Conservation (phyloP, 2,329 filamentous ascomycete genomes). For the Bipolaris gigantea region DNA sequence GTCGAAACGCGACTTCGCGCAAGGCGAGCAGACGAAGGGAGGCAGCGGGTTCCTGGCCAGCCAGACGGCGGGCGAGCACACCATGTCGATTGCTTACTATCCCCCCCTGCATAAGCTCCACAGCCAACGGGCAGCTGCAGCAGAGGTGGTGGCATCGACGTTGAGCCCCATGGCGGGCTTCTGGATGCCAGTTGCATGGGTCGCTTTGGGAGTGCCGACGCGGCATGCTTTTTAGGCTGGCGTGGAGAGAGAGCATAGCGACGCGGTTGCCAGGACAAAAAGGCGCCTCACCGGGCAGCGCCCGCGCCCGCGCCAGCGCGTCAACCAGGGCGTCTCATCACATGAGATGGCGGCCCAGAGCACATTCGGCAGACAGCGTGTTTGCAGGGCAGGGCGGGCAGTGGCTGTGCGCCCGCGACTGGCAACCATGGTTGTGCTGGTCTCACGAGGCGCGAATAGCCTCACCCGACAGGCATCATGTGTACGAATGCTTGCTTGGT, state of each 20-base stretch:
- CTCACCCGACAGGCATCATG: not conserved
- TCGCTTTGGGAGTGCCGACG: not conserved
- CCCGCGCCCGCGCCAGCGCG: too few relatives aligned
- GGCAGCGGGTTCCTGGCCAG: too few relatives aligned
- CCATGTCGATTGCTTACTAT: not conserved
- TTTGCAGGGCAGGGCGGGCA: not conserved
- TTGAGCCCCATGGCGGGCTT: not conserved
- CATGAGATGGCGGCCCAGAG: too few relatives aligned
- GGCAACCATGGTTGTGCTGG: not conserved
- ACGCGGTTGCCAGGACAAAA: too few relatives aligned
- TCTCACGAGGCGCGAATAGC: not conserved
- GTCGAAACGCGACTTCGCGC: not conserved
- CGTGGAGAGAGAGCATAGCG: not conserved
- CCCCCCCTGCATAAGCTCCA: slow-evolving; percentile 18
- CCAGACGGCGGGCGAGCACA: not conserved
- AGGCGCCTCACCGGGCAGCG: too few relatives aligned
- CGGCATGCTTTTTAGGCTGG: slow-evolving; percentile 8
- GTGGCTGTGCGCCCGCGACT: not conserved
- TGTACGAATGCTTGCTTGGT: not conserved
- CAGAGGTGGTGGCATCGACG: slow-evolving; percentile 6
- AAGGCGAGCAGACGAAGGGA: too few relatives aligned
- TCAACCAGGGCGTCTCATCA: too few relatives aligned
- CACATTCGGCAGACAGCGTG: not conserved
- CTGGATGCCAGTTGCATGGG: slow-evolving; percentile 6
- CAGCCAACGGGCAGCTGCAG: slow-evolving; percentile 4